Percentiles rank a stretch among this genome's conserved stretches.
These are phyloP conservation scores for Butyriboletus loyo DNA, from an alignment of 768 basidiomycete genomes.

Conservation along the genomic window DNA sequence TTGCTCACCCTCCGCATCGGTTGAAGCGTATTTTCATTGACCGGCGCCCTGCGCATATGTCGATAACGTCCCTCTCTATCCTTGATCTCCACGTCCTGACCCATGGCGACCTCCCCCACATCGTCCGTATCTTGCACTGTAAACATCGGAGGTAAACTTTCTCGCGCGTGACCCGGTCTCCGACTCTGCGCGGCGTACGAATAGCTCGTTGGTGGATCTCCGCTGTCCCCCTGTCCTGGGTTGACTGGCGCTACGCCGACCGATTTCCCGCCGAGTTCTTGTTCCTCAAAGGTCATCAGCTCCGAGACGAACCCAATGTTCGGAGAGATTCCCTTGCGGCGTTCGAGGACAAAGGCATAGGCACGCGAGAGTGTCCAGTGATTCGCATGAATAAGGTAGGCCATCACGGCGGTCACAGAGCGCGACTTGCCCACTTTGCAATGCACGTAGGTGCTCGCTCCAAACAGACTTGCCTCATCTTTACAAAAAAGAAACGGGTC, in stretches of 20 bases:
- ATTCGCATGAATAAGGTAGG: conserved; percentile 95
- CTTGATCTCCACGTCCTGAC: conserved; percentile 87
- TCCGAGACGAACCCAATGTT: conserved; percentile 98
- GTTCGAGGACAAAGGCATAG: conserved; percentile 88
- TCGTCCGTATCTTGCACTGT: conserved; percentile 29
- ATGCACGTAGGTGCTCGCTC: conserved; percentile 89
- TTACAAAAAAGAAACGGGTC: conserved; percentile 1
- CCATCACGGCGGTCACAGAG: conserved; percentile 95
- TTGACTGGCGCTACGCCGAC: conserved; percentile 21
- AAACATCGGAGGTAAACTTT: conserved; percentile 51
- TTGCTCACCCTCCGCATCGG: conserved; percentile 90
- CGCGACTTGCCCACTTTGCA: conserved; percentile 96
- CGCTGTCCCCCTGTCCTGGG: conserved; percentile 17
- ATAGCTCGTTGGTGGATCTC: conserved; percentile 36
- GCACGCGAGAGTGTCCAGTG: conserved; percentile 94
- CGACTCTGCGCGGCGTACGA: conserved; percentile 46
- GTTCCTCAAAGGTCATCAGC: conserved; percentile 95
- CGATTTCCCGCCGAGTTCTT: conserved; percentile 66
- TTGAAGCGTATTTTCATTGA: conserved; percentile 84
- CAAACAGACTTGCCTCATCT: conserved; percentile 93
- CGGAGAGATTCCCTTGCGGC: conserved; percentile 91
- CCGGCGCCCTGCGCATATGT: conserved; percentile 83
- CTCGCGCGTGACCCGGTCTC: conserved; percentile 64
- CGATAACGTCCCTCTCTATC: conserved; percentile 83
- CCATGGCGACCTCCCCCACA: conserved; percentile 40